Evolutionary conservation across 2,329 filamentous ascomycete species (phyloP), one percentile per base, ranked within the genome.

Genomic region (Apiospora hydei): DNA sequence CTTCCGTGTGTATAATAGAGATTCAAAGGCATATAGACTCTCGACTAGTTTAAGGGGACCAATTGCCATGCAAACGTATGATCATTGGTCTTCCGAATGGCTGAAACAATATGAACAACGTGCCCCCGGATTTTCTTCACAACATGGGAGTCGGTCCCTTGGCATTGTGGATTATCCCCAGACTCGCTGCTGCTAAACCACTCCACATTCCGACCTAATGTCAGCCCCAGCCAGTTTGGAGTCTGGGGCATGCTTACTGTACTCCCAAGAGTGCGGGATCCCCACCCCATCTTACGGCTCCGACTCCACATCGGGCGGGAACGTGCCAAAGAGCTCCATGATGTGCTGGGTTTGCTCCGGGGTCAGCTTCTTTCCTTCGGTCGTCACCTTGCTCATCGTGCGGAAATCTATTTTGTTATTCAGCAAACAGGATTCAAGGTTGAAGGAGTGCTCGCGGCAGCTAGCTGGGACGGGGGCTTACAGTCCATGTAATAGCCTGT

Each of bases 301-400:
- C 34, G 79, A 80, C 61, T 81, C 79, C n/a, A 81, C 78, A 57
- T 79, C 78, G 5, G 80, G 79, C 1, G 81, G 80, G 51, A 81
- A 82, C 0, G 81, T 82, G 3, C 80, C 81, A 74, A 83, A 83
- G 66, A 83, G 71, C 5, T 80, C 78, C 81, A 83, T 82, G 51
- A 82, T 70, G 69, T 82, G 80, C 74, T 79, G 67, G 1, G 76
- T 77, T 26, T 81, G 76, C 8, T 72, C 76, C 21, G 75, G 69
- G 0, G 73, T 73, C 14, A 82, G 73, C 70, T 77, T 76, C 71
- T 78, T 77, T 1, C 78, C 79, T 7, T 74, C 74, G 4, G 74
- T 72, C 0, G 75, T 75, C 6, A 75, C 76, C 74, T 82, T 81
- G 70, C 77, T 74, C 67, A 82, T 73, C 76, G 81, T 82, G 8